phyloP scores from a whole-genome alignment of 768 basidiomycete genomes.

The Dacryopinax primogenitus region DNA sequence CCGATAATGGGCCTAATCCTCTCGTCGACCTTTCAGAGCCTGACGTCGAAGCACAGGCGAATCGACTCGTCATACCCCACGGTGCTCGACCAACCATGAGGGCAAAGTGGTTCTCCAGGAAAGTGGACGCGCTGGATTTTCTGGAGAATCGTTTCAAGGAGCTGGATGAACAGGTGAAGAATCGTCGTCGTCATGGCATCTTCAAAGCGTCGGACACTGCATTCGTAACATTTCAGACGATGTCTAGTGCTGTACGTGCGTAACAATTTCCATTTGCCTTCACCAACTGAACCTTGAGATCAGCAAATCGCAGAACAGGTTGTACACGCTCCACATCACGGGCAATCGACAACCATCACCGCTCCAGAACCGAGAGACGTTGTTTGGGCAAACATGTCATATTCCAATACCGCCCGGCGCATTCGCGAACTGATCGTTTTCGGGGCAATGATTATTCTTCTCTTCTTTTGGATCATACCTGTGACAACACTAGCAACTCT shows the following conservation, averaged over 20 bases:
- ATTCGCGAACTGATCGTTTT: constrained; percentile 63
- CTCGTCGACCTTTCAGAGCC: constrained; percentile 38
- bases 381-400: constrained; percentile 81
- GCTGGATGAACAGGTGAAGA: constrained; percentile 72
- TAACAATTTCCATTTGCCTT: neutral
- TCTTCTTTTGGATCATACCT: constrained; percentile 88
- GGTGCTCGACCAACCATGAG: constrained; percentile 63
- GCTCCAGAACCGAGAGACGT: constrained; percentile 95
- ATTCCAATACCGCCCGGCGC: constrained; percentile 43
- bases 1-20: constrained; percentile 15
- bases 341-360: constrained; percentile 50
- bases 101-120: constrained; percentile 52
- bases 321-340: constrained; percentile 58
- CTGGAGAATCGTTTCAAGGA: constrained; percentile 67
- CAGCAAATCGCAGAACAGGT: constrained; percentile 83
- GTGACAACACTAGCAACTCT: constrained; percentile 76
- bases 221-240: constrained; percentile 94
- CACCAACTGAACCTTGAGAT: neutral
- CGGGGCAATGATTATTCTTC: constrained; percentile 50
- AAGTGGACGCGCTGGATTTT: constrained; percentile 82
- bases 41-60: constrained; percentile 39
- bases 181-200: constrained; percentile 52
- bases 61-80: constrained; percentile 58
- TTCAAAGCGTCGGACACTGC: constrained; percentile 75
- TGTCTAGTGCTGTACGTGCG: constrained; percentile 69